Evolutionary conservation across 192 early-diverging fungal genomes (phyloP), one percentile per base, ranked within the genome.

Genomic region (Lobosporangium transversale): DNA sequence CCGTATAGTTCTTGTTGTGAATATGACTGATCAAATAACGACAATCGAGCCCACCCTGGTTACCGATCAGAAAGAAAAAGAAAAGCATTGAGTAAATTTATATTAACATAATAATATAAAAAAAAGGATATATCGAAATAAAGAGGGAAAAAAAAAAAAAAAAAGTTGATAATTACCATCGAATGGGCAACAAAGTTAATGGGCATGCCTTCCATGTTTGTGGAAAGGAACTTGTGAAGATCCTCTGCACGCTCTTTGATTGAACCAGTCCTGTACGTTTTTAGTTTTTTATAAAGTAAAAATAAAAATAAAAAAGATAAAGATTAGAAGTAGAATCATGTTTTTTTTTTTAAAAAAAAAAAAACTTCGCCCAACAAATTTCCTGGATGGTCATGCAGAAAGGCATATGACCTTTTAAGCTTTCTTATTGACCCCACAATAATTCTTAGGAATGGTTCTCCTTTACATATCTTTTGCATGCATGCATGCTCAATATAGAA

Each of bases 181-280:
- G 94, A 98, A 74, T 98, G 95, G 2, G 92, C 96, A 1, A 98
- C 58, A 58, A 98, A 89, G 76, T 98, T 96, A 66, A 98, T 84
- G 23, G 82, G 58, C 58, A 83, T 81, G 12, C 84, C 89, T 14
- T 80, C 54, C 51, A 79, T 75, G 18, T 83, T 84, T 4, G 61
- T 65, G 23, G 84, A 85, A n/a, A 98, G 79, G 52, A 89, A 88
- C 9, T 70, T 53, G 48, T 94, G 88, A 33, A 98, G 84, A 42
- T 87, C 86, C 20, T 89, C 84, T 7, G 97, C 97, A 20, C 97
- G 87, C 50, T 89, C 68, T 67, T 79, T 70, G 78, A 95, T 82
- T 49, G 90, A 81, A 54, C 94, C 86, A 27, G 89, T 87, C 47
- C 91, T 78, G 62, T 44, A 62, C 18, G 23, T 53, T n/a, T 23